These are phyloP conservation scores for Kockovaella imperatae DNA, from an alignment of 768 basidiomycete genomes.

Conservation along the genomic window DNA sequence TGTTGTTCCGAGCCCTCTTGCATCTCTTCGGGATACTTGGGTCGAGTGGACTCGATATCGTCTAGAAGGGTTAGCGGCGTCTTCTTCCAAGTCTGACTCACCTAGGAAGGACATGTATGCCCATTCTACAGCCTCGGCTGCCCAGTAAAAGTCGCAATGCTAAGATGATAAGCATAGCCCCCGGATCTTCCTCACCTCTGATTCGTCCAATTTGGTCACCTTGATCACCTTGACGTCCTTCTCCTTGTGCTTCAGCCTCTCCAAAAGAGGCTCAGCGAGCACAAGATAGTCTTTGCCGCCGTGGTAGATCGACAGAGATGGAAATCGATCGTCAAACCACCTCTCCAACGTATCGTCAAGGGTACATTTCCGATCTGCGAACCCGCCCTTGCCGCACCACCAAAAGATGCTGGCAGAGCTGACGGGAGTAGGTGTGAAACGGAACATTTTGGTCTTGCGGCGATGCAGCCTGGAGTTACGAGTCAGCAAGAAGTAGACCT, in stretches of 20 bases:
- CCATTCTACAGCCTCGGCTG: conserved; percentile 51
- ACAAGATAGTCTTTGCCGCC: conserved; percentile 50
- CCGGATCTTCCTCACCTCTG: conserved; percentile 40
- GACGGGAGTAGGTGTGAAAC: conserved; percentile 52
- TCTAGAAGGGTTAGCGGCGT: conserved; percentile 20
- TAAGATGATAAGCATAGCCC: conserved; percentile 2
- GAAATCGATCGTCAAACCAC: conserved; percentile 51
- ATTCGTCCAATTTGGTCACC: conserved; percentile 47
- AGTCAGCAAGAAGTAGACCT: not conserved
- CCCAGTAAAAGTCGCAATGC: conserved; percentile 47
- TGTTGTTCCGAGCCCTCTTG: not conserved
- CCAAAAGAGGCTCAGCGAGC: conserved; percentile 48
- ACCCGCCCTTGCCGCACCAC: conserved; percentile 51
- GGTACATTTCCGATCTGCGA: conserved; percentile 47
- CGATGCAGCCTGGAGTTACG: conserved; percentile 42
- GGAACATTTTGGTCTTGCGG: conserved; percentile 51
- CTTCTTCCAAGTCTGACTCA: conserved; percentile 7
- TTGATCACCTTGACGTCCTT: conserved; percentile 48
- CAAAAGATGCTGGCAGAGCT: conserved; percentile 47
- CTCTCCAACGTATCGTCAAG: conserved; percentile 45
- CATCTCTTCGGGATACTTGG: conserved; percentile 44
- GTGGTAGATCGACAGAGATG: conserved; percentile 48
- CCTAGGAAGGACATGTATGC: conserved; percentile 45
- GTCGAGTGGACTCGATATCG: conserved; percentile 47
- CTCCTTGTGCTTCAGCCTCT: conserved; percentile 48